Evolutionary conservation across 2,329 filamentous ascomycete genomes (phyloP).

Genomic region (Alternaria sp.): DNA sequence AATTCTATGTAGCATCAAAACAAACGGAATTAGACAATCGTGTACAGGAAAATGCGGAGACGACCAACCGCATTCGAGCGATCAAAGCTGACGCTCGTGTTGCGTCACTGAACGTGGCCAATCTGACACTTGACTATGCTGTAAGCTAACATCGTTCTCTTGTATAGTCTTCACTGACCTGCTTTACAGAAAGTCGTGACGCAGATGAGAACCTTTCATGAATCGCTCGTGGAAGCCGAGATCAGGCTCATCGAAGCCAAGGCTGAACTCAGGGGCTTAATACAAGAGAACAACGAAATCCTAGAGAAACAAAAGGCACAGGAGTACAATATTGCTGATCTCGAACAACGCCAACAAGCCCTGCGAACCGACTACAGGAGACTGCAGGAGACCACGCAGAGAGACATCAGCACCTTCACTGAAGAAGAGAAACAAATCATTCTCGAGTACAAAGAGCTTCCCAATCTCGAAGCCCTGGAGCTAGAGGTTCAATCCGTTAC

Average conservation of each 20-base stretch:
- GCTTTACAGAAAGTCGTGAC: constrained; percentile 64
- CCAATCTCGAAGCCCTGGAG: constrained; percentile 67
- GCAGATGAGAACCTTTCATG: constrained; percentile 68
- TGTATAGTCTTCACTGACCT: not conserved
- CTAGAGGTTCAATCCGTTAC: constrained; percentile 77
- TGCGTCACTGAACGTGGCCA: constrained; percentile 52
- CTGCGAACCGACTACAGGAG: constrained; percentile 26
- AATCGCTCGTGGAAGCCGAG: constrained; percentile 72
- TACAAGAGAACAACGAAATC: constrained; percentile 63
- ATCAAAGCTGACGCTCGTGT: constrained; percentile 55
- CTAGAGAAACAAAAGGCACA: constrained; percentile 47
- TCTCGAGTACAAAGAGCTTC: constrained; percentile 28
- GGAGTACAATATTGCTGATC: constrained; percentile 23
- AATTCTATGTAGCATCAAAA: constrained; percentile 51
- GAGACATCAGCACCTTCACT: constrained; percentile 30
- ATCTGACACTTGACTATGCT: constrained; percentile 62
- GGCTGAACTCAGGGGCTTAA: constrained; percentile 80
- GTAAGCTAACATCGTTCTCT: constrained; percentile 49
- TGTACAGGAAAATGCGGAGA: constrained; percentile 52
- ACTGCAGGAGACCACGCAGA: constrained; percentile 28
- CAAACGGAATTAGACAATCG: constrained; percentile 58
- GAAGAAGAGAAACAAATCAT: constrained; percentile 39
- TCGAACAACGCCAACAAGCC: constrained; percentile 25
- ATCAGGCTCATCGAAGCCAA: constrained; percentile 78
- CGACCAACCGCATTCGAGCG: constrained; percentile 59